Evolutionary conservation across 768 basidiomycete species (phyloP), one percentile per base, ranked within the genome.

Genomic region (Mycena indigotica): DNA sequence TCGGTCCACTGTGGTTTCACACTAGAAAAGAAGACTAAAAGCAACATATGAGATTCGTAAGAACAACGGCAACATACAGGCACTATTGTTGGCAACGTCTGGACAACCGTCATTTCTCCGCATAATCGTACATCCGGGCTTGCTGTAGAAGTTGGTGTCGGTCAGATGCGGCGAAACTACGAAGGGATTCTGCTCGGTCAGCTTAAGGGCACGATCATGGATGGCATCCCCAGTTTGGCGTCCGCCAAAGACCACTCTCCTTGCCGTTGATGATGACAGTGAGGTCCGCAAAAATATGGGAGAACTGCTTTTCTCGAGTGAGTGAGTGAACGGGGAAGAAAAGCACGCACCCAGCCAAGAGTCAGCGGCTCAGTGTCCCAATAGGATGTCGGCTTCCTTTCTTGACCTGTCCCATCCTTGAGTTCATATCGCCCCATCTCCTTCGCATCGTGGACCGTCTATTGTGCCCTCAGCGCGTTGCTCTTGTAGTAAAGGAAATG

Each of bases 171-270:
- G 60, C 12, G 21, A n/a, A 25, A 46, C 39, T 4, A 21, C 39
- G 51, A 61, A 61, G 5, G 60, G 55, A 50, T 25, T 41, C 17
- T 44, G 35, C 4, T 56, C 59, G 8, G 55, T 52, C 23, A 53
- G 44, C 15, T n/a, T 24, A 28, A 53, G 51, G 30, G 51, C 55
- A 44, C 51, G 29, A 5, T 52, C 52, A 15, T 16, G 19, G 1
- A 40, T 53, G 17, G 52, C 44, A n/a, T 48, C 38, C 13, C 35
- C 50, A 5, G 60, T 40, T 30, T 23, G 38, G 50, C 50, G 55
- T 44, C 38, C 41, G 46, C 57, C 38, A 28, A 57, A 57, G 21
- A 56, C 29, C 17, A 61, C 55, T 50, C 59, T 60, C 59, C 25
- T 52, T 50, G 16, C 59, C 55, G 44, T 52, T 60, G 23, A 60